A percentile compares a stretch with the other conserved stretches of the same genome.
These are phyloP conservation scores for Escallonia rubra DNA, from an alignment of 129 eudicot genomes.

Conservation along the genomic window DNA sequence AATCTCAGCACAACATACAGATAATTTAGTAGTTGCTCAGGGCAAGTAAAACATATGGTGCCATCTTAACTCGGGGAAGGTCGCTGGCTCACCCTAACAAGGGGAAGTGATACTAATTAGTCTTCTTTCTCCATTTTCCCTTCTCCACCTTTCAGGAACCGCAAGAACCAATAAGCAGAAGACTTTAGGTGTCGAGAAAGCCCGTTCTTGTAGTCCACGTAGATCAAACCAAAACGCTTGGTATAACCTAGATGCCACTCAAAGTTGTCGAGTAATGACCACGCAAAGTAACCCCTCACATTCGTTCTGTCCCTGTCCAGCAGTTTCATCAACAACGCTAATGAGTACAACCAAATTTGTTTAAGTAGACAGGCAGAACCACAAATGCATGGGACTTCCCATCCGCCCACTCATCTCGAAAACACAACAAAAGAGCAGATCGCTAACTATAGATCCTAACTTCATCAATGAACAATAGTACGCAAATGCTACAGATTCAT, in stretches of 20 bases:
- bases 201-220: conserved; percentile 59
- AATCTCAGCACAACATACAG: too few species aligned
- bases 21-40: too few species aligned
- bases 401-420: neutral
- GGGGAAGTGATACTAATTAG: neutral
- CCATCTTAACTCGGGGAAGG: too few species aligned
- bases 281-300: conserved; percentile 75
- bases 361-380: neutral
- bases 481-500: too few species aligned
- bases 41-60: too few species aligned
- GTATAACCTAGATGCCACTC: conserved; percentile 81
- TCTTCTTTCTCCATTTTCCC: conserved; percentile 52
- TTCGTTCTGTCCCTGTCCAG: conserved; percentile 55
- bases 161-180: conserved; percentile 67
- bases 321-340: neutral
- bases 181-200: conserved; percentile 60
- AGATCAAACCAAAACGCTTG: conserved; percentile 61
- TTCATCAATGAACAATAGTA: too few species aligned
- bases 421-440: neutral
- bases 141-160: conserved; percentile 50
- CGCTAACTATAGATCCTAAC: neutral
- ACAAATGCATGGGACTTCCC: neutral
- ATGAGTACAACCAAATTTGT: neutral
- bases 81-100: too few species aligned
- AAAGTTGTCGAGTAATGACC: conserved; percentile 85